phyloP scores from a whole-genome alignment of 225 moss, liverwort and hornwort genomes.

The Pleurozium schreberi region DNA sequence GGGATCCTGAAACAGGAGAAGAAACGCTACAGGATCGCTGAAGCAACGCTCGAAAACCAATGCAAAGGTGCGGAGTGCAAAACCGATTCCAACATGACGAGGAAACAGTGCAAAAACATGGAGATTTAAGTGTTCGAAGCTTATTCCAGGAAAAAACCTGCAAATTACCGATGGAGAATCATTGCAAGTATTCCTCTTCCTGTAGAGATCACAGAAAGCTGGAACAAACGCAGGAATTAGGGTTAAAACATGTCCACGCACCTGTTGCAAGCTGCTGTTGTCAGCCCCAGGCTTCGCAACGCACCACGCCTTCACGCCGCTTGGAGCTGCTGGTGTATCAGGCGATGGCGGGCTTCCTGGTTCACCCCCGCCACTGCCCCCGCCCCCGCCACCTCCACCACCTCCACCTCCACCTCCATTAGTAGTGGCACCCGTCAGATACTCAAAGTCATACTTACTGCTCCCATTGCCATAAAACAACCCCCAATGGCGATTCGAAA shows the following conservation, averaged over 20 bases:
- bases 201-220: neutral
- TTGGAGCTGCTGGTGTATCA: neutral
- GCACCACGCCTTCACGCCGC: slow-evolving; percentile 15
- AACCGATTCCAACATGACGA: too few species aligned
- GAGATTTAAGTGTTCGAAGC: neutral
- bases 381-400: neutral
- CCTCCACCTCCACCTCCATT: neutral
- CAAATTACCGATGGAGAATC: neutral
- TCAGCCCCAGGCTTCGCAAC: slow-evolving; percentile 19
- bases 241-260: neutral
- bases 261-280: slow-evolving; percentile 42
- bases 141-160: too few species aligned
- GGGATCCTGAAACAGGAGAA: neutral
- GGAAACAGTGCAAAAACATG: neutral
- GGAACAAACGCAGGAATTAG: neutral
- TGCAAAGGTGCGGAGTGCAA: too few species aligned
- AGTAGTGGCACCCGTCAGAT: slow-evolving; percentile 5
- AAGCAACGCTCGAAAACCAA: too few species aligned
- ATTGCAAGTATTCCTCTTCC: neutral
- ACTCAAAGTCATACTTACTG: slow-evolving; percentile 28
- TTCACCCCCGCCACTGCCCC: neutral
- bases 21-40: neutral
- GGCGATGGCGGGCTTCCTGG: neutral
- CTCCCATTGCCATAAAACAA: slow-evolving; percentile 28
- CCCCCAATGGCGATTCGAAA: slow-evolving; percentile 30